Evolutionary conservation across 768 basidiomycete genomes (phyloP), one percentile per base, ranked within the genome.

Genomic region (Trametes punicea): DNA sequence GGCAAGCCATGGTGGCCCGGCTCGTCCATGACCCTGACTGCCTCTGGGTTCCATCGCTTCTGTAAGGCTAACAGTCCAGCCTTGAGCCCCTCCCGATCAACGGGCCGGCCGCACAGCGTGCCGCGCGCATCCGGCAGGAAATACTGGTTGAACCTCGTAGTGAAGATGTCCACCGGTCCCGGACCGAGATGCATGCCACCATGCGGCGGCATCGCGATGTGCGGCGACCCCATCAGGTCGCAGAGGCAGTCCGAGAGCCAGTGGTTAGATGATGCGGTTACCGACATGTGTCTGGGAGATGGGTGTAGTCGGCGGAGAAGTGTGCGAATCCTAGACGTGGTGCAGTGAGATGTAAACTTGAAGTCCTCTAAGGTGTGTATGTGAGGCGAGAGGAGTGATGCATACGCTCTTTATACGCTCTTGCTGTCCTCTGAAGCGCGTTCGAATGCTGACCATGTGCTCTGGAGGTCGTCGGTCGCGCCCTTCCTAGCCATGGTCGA

Each of bases 21-120:
- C 23, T 57, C 51, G 10, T 62, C 46, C 46, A 36, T 29, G 49
- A 62, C 51, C 40, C 57, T 57, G 36, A 62, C 36, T 5, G 46
- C 47, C 41, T 53, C 52, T 11, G 54, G 30, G 36, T 56, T 59
- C 62, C 64, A 66, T 31, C 52, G 53, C 46, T 60, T 60, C 52
- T 66, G 65, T 33, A 64, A 49, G 49, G 56, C 59, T 30, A 62
- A 34, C 59, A 66, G 54, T 15, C 48, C 46, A 10, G 51, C 31
- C 56, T 59, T 63, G 50, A 65, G 55, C 9, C 52, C 61, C 18
- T 62, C 62, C 15, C 61, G 52, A 45, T 63, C 59, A 20, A 66
- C 65, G 21, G 61, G 51, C 20, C 54, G 56, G 15, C 62, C 65
- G 45, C 58, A 59, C 25, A 66, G 55, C 36, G 59, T 57, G 20